These are phyloP conservation scores for Umbilicus rupestris DNA, from an alignment of 164 flowering plant genomes.

Conservation along the genomic window DNA sequence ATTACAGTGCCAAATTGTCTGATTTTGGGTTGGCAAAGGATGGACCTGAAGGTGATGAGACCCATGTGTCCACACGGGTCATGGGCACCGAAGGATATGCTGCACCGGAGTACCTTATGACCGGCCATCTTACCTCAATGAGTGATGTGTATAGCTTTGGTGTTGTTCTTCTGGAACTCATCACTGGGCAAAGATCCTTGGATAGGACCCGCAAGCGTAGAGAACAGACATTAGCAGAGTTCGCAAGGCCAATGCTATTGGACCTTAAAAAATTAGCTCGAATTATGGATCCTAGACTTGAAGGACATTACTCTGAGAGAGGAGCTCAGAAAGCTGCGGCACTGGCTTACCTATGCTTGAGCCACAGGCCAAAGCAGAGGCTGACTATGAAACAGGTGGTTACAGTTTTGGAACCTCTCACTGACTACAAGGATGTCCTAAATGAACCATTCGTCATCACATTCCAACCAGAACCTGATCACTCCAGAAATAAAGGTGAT, in stretches of 20 bases:
- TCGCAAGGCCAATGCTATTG: constrained; percentile 48
- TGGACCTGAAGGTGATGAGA: constrained; percentile 67
- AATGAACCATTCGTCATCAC: constrained; percentile 40
- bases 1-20: constrained; percentile 48
- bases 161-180: constrained; percentile 54
- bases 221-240: constrained; percentile 52
- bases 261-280: constrained; percentile 34
- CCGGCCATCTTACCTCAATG: constrained; percentile 67
- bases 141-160: constrained; percentile 81
- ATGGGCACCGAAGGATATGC: constrained; percentile 78
- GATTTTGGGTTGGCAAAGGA: constrained; percentile 76
- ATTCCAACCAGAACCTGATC: constrained; percentile 18
- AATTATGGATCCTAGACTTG: constrained; percentile 56
- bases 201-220: constrained; percentile 46
- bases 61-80: constrained; percentile 62
- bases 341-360: constrained; percentile 58
- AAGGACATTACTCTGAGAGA: constrained; percentile 48
- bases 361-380: constrained; percentile 48
- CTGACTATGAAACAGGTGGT: constrained; percentile 47
- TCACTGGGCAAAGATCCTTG: constrained; percentile 50
- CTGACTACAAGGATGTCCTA: constrained; percentile 29
- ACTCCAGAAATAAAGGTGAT: constrained; percentile 3
- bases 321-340: constrained; percentile 58
- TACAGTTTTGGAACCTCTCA: constrained; percentile 36
- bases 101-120: constrained; percentile 73